phyloP scores from a whole-genome alignment of 139 green algal species.

The Chlorella ohadii region DNA sequence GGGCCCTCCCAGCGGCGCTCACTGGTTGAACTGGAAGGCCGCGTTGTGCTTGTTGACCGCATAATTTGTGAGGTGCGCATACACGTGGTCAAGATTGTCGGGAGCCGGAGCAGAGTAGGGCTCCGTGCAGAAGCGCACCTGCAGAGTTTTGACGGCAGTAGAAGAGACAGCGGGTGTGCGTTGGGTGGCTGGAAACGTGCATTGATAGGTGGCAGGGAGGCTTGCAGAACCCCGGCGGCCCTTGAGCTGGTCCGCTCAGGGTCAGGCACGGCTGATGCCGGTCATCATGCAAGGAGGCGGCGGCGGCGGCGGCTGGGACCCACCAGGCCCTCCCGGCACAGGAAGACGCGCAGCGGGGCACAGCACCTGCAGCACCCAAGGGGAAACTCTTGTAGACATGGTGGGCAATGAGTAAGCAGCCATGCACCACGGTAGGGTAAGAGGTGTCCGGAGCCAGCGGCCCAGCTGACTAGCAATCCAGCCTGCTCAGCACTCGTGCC shows the following conservation, averaged over 20 bases:
- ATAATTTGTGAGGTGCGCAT: conserved; percentile 86
- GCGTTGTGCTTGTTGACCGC: conserved; percentile 64
- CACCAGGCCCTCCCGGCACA: conserved; percentile 73
- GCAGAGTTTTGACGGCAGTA: not conserved
- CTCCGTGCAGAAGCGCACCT: conserved; percentile 67
- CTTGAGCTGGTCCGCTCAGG: no score
- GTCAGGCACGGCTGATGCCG: no score
- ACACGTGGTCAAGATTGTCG: conserved; percentile 69
- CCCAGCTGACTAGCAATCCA: no score
- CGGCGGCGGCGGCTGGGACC: not conserved
- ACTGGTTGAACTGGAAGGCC: conserved; percentile 50
- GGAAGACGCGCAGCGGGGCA: conserved; percentile 73
- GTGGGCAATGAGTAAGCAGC: no score
- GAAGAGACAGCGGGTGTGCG: no score
- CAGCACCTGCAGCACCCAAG: conserved; percentile 26
- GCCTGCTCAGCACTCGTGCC: no score
- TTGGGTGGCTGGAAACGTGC: no score
- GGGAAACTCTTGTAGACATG: no score
- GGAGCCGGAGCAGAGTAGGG: conserved; percentile 64
- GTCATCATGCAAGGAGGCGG: not conserved
- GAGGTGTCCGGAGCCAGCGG: no score
- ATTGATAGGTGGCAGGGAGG: no score
- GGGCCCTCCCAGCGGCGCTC: not conserved
- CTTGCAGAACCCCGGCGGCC: no score
- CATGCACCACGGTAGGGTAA: no score